A percentile compares a stretch with the other conserved stretches of the same genome.
Evolutionary conservation across 2,329 filamentous ascomycete species (phyloP).

Genomic region (Podosphaera aphanis): DNA sequence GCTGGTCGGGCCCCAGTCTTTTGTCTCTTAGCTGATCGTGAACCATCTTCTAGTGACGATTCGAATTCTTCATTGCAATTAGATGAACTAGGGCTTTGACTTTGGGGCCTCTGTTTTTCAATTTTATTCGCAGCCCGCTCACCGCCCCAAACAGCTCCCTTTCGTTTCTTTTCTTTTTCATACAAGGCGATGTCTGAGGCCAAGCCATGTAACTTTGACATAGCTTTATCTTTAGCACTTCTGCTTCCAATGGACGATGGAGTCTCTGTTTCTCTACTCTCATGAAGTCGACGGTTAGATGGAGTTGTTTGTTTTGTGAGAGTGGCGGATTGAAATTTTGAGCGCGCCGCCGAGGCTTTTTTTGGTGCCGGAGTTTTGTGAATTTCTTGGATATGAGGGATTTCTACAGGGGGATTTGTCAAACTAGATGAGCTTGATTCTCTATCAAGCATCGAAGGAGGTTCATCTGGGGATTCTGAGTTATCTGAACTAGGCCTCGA

Average conservation of each 20-base stretch:
- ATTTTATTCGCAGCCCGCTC: constrained; percentile 35
- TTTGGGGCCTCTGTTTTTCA: constrained; percentile 23
- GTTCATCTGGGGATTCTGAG: constrained; percentile 17
- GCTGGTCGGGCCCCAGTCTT: constrained; percentile 43
- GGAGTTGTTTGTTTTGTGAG: constrained; percentile 22
- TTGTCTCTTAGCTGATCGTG: constrained; percentile 25
- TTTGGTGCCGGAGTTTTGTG: constrained; percentile 9
- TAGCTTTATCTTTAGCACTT: constrained; percentile 69
- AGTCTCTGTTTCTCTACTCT: constrained; percentile 64
- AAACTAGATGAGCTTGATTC: constrained; percentile 10
- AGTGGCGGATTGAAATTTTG: constrained; percentile 3
- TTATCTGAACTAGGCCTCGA: constrained; percentile 22
- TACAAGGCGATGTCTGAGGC: constrained; percentile 74
- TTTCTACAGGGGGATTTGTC: neutral
- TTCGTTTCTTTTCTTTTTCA: constrained; percentile 77
- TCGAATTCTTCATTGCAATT: constrained; percentile 20
- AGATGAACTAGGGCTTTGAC: constrained; percentile 19
- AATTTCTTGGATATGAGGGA: constrained; percentile 4
- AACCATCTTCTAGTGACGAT: constrained; percentile 22
- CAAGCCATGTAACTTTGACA: constrained; percentile 50
- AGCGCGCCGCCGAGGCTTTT: constrained; percentile 2
- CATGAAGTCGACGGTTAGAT: constrained; percentile 24
- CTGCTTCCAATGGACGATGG: constrained; percentile 56
- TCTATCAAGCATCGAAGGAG: constrained; percentile 22
- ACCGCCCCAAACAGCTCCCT: constrained; percentile 33